phyloP scores from a whole-genome alignment of 1,284 basidiomycete species.

The Clitocybe nebularis region DNA sequence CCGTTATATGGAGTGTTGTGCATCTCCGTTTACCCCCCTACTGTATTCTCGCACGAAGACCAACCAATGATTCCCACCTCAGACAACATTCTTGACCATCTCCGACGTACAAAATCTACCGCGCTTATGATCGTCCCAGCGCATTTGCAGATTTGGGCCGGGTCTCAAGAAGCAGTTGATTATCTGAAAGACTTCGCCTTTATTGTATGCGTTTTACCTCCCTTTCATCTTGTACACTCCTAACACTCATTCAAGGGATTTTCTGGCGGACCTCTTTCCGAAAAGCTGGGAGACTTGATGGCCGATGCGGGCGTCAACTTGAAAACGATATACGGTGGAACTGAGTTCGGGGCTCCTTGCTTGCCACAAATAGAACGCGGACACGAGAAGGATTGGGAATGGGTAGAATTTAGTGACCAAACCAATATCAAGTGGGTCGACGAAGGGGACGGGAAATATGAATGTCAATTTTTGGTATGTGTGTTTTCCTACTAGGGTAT shows the following conservation, averaged over 20 bases:
- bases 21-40: constrained; percentile 27
- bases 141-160: constrained; percentile 32
- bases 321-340: constrained; percentile 16
- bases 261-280: constrained; percentile 17
- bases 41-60: constrained; percentile 17
- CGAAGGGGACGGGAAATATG: constrained; percentile 36
- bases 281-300: constrained; percentile 15
- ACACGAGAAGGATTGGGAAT: constrained; percentile 20
- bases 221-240: background rate
- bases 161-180: constrained; percentile 23
- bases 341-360: constrained; percentile 18
- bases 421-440: constrained; percentile 28
- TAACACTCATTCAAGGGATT: constrained; percentile 15
- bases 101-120: constrained; percentile 22
- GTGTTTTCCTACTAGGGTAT: background rate
- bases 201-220: constrained; percentile 21
- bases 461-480: constrained; percentile 34
- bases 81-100: constrained; percentile 29
- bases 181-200: constrained; percentile 26
- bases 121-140: constrained; percentile 30
- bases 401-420: constrained; percentile 23
- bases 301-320: constrained; percentile 17
- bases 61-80: constrained; percentile 27
- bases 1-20: constrained; percentile 22
- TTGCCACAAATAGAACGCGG: background rate